Base-by-base conservation (phyloP, 352 stramenopile species). In the Phytophthora vignae region DNA sequence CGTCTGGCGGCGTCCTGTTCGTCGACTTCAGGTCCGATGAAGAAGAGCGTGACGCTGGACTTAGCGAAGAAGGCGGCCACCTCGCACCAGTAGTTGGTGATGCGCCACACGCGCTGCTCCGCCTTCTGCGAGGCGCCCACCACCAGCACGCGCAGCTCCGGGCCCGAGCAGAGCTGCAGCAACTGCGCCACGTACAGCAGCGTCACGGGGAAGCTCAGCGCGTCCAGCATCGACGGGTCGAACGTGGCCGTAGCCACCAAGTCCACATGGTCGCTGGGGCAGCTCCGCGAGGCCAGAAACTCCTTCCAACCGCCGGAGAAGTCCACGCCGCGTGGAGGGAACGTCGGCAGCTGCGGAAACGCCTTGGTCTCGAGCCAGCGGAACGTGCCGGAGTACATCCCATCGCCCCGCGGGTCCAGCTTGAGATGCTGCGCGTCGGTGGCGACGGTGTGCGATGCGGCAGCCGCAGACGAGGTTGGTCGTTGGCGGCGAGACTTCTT, bases 321-420 rank as follows among this genome's bases (percentile, higher is more conserved):
- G 21, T 72, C 64, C 22, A 82, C 60, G 9, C 10, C 4, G 11
- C 46, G 60, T 44, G 53, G 63, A 36, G 73, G 57, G 22, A 67
- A 74, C 0, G 31, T 22, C 12, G 85, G 84, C 8, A 92, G 68
- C 11, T 44, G 22, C 2, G 83, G 78, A 36, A 92, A 93, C 10
- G 44, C 19, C 62, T 93, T 92, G 60, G 75, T 75, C 52, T 93
- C 85, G 55, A 85, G 82, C 85, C 87, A 94, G 49, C 87, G 84
- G 65, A 94, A 94, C 17, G 85, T 91, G 52, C 87, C 87, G 67
- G 82, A 92, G 79, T 93, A 94, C 82, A 94, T 84, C 14, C 87
- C 87, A 29, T 93, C 85, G 48, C 85, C 82, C 15, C 84, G 82
- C n/a, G 83, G 67, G 49, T 93, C 87, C 49, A 94, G 71, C 60